phyloP scores from a whole-genome alignment of 75 land plant genomes.

The Isoetes taiwanensis region DNA sequence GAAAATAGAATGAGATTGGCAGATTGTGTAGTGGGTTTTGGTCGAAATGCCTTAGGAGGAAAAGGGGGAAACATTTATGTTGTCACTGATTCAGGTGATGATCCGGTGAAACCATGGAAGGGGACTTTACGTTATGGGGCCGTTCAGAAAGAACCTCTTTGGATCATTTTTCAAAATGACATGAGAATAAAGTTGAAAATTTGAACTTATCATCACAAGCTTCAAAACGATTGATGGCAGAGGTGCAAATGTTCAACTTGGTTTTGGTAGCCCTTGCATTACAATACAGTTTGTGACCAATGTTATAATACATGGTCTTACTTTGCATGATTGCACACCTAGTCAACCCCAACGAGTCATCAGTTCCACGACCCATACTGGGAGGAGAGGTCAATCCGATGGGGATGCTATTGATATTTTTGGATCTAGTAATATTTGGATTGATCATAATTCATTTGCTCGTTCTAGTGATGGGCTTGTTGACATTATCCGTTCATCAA shows the following conservation, averaged over 20 bases:
- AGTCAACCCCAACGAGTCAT: not conserved
- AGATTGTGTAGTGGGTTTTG: constrained; percentile 50
- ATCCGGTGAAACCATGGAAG: not conserved
- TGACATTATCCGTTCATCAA: not conserved
- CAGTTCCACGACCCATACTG: not conserved
- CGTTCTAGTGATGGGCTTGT: not conserved
- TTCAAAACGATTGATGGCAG: constrained; percentile 2
- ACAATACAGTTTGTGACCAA: not conserved
- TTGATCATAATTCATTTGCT: not conserved
- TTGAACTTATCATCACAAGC: constrained; percentile 1
- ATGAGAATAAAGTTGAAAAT: not conserved
- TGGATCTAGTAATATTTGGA: constrained; percentile 1
- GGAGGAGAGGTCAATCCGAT: not conserved
- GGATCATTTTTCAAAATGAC: not conserved
- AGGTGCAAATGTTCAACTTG: constrained; percentile 1
- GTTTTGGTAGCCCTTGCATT: not conserved
- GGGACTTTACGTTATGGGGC: not conserved
- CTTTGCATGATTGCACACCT: not conserved
- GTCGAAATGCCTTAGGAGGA: constrained; percentile 42
- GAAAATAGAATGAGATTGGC: constrained; percentile 41
- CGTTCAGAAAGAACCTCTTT: not conserved
- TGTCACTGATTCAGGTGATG: constrained; percentile 29
- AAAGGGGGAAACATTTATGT: constrained; percentile 27
- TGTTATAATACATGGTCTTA: constrained; percentile 1
- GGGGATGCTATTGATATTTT: constrained; percentile 5